Evolutionary conservation across 106 monocot species (phyloP).

Genomic region (Allium sativum): DNA sequence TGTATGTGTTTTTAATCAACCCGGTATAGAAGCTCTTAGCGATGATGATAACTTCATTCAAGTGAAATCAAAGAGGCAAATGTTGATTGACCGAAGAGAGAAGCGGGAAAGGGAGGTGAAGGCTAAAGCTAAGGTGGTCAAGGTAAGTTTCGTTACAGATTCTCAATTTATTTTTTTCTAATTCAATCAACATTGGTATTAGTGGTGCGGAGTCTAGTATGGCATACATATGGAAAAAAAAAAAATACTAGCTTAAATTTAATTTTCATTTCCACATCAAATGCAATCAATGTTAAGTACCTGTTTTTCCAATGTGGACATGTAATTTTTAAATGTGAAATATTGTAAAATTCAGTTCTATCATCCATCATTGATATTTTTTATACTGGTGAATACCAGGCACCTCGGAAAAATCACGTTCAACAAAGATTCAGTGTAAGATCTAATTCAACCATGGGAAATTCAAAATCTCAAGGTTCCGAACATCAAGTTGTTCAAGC

Average conservation of each 20-base stretch:
- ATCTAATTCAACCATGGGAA: slow-evolving; percentile 27
- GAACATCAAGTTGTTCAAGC: slow-evolving; percentile 6
- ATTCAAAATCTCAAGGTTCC: slow-evolving; percentile 4
- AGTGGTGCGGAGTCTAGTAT: too few relatives aligned
- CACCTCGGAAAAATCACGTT: slow-evolving; percentile 34
- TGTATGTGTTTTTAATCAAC: slow-evolving; percentile 72
- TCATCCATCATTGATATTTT: too few relatives aligned
- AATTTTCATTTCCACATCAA: too few relatives aligned
- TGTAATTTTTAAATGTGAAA: too few relatives aligned
- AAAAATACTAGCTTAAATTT: too few relatives aligned
- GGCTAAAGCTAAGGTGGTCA: slow-evolving; percentile 50
- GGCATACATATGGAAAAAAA: too few relatives aligned
- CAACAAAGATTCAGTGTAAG: slow-evolving; percentile 13
- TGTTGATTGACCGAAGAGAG: slow-evolving; percentile 74
- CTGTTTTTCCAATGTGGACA: too few relatives aligned
- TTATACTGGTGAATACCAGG: slow-evolving; percentile 21
- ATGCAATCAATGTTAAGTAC: too few relatives aligned
- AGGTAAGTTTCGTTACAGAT: slow-evolving; percentile 24
- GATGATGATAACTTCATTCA: slow-evolving; percentile 93
- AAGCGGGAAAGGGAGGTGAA: slow-evolving; percentile 81
- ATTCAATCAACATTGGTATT: too few relatives aligned
- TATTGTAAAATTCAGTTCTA: too few relatives aligned
- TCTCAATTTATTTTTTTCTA: too few relatives aligned
- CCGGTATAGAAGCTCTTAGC: slow-evolving; percentile 80
- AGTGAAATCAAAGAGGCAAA: slow-evolving; percentile 93